Evolutionary conservation across 2,329 filamentous ascomycete genomes (phyloP).

Genomic region (Diaporthe citri): DNA sequence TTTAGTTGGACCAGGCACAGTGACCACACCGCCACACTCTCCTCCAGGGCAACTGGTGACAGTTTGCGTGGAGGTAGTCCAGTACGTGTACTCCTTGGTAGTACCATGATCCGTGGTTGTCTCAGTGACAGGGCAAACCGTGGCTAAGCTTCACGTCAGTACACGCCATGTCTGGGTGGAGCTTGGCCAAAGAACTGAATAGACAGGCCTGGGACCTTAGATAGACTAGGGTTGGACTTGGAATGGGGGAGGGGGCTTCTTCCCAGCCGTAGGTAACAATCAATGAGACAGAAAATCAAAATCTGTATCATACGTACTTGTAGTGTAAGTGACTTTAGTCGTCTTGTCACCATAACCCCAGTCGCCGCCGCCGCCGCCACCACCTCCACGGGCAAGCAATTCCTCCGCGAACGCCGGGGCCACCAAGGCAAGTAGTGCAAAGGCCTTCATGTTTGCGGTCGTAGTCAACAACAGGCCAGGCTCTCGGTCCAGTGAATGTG

Average conservation of each 20-base stretch:
- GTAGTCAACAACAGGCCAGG: conserved; percentile 15
- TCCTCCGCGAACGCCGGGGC: conserved; percentile 47
- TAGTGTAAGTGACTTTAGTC: conserved; percentile 42
- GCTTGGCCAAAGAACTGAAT: too few relatives aligned
- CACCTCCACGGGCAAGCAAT: conserved; percentile 36
- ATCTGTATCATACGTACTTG: conserved; percentile 25
- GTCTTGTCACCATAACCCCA: conserved; percentile 38
- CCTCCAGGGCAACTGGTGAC: conserved; percentile 53
- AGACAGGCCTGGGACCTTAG: neutral
- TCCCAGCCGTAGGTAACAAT: too few relatives aligned
- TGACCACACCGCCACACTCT: conserved; percentile 53
- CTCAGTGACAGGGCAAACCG: conserved; percentile 60
- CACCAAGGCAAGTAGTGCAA: conserved; percentile 49
- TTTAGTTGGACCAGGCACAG: conserved; percentile 52
- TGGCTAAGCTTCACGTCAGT: conserved; percentile 56
- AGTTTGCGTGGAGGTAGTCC: conserved; percentile 58
- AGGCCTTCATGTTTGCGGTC: conserved; percentile 49
- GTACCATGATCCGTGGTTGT: conserved; percentile 55
- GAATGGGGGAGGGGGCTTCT: neutral
- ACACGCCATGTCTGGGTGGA: neutral
- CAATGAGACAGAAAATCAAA: neutral
- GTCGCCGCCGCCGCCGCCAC: conserved; percentile 33
- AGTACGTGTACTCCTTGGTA: conserved; percentile 57
- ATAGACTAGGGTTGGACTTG: neutral
- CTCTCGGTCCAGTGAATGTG: conserved; percentile 38